phyloP scores from a whole-genome alignment of 2,329 filamentous ascomycete genomes.

The Huntiella savannae region DNA sequence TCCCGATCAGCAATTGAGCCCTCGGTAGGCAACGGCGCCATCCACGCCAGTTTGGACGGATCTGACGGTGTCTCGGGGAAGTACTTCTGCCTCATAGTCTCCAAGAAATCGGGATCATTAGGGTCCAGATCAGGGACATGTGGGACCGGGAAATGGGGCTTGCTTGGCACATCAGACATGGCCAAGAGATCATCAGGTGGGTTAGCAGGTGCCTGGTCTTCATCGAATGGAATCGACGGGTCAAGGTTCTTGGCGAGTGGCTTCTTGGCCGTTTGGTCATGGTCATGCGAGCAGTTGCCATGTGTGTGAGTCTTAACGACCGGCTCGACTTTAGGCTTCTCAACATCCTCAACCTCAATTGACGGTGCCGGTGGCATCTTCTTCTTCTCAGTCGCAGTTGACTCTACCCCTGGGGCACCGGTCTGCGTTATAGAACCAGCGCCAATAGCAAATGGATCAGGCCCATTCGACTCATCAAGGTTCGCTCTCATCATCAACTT shows the following conservation, averaged over 20 bases:
- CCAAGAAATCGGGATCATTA: constrained; percentile 61
- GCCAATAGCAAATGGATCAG: constrained; percentile 24
- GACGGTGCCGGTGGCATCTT: constrained; percentile 15
- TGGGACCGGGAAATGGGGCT: constrained; percentile 43
- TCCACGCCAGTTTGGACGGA: constrained; percentile 75
- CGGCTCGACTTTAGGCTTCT: constrained; percentile 4
- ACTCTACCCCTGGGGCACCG: constrained; percentile 1
- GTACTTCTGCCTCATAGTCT: constrained; percentile 76
- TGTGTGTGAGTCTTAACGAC: constrained; percentile 1
- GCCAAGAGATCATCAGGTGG: constrained; percentile 25
- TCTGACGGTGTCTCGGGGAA: constrained; percentile 77
- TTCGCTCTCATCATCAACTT: constrained; percentile 58
- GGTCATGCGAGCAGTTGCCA: neutral
- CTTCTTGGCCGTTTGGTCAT: neutral
- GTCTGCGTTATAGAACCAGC: neutral
- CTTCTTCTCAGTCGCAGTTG: constrained; percentile 11
- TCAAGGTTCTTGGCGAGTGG: constrained; percentile 12
- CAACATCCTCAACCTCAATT: constrained; percentile 20
- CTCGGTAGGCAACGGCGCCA: constrained; percentile 50
- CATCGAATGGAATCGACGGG: constrained; percentile 17
- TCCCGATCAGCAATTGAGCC: constrained; percentile 46
- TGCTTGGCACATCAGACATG: constrained; percentile 21
- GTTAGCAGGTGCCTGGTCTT: constrained; percentile 24
- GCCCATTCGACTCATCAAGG: constrained; percentile 41
- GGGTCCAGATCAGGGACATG: constrained; percentile 59